Conservation (phyloP, 352 stramenopile species). For the Phytophthora parvispora region DNA sequence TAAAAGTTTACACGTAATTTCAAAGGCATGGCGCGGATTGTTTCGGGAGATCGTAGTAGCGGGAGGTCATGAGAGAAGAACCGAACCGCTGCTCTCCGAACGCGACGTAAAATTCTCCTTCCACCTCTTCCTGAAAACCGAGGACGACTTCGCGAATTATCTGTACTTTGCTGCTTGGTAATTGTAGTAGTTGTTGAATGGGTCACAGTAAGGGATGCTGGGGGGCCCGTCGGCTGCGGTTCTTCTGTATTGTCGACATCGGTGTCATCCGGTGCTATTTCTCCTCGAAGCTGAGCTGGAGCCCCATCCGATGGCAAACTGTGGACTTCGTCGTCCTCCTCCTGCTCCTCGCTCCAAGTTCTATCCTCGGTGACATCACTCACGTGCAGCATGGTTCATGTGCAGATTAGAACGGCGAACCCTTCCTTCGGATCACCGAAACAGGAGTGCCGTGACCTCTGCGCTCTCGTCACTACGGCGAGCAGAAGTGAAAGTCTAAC, state of each 20-base stretch:
- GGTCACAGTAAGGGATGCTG: not conserved
- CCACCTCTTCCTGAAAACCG: not conserved
- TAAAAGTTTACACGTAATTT: conserved; percentile 48
- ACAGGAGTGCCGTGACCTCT: not conserved
- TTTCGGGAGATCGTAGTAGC: conserved; percentile 20
- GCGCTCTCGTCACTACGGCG: conserved; percentile 8
- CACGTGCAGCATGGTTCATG: conserved; percentile 21
- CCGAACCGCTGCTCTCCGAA: conserved; percentile 1
- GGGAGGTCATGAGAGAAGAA: conserved; percentile 23
- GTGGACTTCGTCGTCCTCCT: not conserved
- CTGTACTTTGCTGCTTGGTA: not conserved
- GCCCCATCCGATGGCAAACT: not conserved
- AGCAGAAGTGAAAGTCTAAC: not conserved
- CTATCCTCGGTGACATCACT: conserved; percentile 31
- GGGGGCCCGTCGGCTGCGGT: not conserved
- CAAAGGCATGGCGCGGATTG: conserved; percentile 42
- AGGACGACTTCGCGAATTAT: conserved; percentile 2
- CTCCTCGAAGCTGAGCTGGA: not conserved
- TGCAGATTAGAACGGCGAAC: not conserved
- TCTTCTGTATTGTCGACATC: not conserved
- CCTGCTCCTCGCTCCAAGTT: conserved; percentile 8
- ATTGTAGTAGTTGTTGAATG: not conserved
- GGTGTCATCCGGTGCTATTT: not conserved
- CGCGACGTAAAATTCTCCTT: not conserved
- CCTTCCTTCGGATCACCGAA: conserved; percentile 6